phyloP scores from a whole-genome alignment of 768 basidiomycete genomes.

The Rhodotorula graminis region DNA sequence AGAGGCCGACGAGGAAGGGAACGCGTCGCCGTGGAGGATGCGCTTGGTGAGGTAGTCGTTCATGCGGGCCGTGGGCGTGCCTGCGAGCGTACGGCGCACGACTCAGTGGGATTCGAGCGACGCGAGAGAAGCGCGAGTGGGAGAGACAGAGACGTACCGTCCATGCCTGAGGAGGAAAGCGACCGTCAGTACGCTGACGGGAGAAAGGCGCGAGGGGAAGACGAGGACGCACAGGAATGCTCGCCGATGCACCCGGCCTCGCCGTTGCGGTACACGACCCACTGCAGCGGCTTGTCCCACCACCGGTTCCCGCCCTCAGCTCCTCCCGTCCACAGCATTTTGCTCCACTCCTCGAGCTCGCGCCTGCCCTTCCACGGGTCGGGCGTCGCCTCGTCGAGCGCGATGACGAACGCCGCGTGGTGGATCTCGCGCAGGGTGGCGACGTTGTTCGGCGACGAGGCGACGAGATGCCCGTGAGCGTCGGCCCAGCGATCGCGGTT shows the following conservation, averaged over 20 bases:
- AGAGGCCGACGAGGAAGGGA: background rate
- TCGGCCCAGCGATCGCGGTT: slow-evolving; percentile 88
- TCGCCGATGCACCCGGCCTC: slow-evolving; percentile 75
- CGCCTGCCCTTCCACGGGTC: slow-evolving; percentile 43
- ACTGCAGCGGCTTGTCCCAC: slow-evolving; percentile 86
- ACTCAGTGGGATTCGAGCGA: no score
- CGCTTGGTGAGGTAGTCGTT: slow-evolving; percentile 85
- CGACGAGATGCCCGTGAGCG: slow-evolving; percentile 53
- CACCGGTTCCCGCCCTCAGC: slow-evolving; percentile 74
- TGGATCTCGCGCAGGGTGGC: slow-evolving; percentile 70
- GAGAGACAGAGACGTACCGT: slow-evolving; percentile 56
- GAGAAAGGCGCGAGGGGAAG: background rate
- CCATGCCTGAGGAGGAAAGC: slow-evolving; percentile 49
- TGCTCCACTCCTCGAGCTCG: background rate
- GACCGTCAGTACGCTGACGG: no score
- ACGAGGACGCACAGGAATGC: slow-evolving; percentile 49
- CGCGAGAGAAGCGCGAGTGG: no score
- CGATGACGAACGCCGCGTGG: slow-evolving; percentile 77
- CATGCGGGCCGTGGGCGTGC: slow-evolving; percentile 83
- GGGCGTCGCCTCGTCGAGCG: slow-evolving; percentile 75
- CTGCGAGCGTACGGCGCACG: no score
- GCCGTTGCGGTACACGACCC: slow-evolving; percentile 89
- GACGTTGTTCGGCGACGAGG: slow-evolving; percentile 52
- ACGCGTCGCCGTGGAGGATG: slow-evolving; percentile 62
- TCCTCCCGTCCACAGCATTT: slow-evolving; percentile 50